These are phyloP conservation scores for Verticillium isaacii DNA, from an alignment of 2,329 filamentous ascomycete species.

Conservation along the genomic window DNA sequence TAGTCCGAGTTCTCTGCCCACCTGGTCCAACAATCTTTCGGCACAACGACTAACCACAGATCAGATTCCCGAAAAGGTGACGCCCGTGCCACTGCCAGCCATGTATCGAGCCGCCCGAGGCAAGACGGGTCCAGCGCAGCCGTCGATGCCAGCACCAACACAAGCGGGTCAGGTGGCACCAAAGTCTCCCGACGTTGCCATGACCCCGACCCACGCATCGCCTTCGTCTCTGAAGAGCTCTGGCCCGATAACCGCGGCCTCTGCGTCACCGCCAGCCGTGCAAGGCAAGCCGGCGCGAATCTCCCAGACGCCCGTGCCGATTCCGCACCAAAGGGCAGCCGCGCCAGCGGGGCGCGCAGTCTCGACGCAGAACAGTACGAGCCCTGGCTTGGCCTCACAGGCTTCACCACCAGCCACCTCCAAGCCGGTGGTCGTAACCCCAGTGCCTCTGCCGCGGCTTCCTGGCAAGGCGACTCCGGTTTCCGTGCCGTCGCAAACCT, in stretches of 20 bases:
- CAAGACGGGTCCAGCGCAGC: constrained; percentile 13
- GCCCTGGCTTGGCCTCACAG: not conserved
- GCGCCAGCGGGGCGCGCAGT: not conserved
- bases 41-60: constrained; percentile 16
- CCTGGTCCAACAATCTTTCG: not conserved
- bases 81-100: constrained; percentile 38
- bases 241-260: not conserved
- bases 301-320: constrained; percentile 2
- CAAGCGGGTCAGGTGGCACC: not conserved
- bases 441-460: not conserved
- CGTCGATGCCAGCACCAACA: constrained; percentile 3
- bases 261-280: not conserved
- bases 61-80: constrained; percentile 33
- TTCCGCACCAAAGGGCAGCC: not conserved
- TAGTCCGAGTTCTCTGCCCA: constrained; percentile 15
- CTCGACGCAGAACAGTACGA: not conserved
- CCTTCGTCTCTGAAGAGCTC: not conserved
- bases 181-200: not conserved
- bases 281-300: not conserved
- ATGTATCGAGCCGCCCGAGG: constrained; percentile 37
- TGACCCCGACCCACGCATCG: not conserved
- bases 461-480: not conserved
- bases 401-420: too few relatives aligned
- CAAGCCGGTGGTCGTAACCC: not conserved
- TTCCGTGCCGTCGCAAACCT: not conserved